Evolutionary conservation across 2,329 filamentous ascomycete species (phyloP).

Genomic region (Canariomyces notabilis): DNA sequence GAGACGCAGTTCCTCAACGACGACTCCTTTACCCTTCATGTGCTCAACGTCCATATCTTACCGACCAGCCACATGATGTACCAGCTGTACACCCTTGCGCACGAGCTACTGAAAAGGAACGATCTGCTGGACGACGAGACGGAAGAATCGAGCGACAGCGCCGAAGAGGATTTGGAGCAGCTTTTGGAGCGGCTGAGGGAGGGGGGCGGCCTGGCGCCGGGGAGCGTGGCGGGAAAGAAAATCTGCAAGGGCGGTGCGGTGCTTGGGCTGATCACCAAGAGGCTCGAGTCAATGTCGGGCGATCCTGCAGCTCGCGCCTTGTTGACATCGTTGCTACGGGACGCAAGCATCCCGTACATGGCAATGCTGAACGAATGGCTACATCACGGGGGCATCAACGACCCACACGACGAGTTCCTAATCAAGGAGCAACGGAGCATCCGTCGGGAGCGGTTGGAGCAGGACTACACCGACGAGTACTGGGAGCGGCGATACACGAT

Average conservation of each 20-base stretch:
- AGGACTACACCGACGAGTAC: slow-evolving; percentile 98
- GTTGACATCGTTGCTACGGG: slow-evolving; percentile 74
- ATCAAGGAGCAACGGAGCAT: slow-evolving; percentile 97
- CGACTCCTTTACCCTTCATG: slow-evolving; percentile 82
- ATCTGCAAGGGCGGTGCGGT: slow-evolving; percentile 96
- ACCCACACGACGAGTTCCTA: slow-evolving; percentile 89
- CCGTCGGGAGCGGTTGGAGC: slow-evolving; percentile 79
- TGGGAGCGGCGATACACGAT: slow-evolving; percentile 98
- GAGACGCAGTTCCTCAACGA: slow-evolving; percentile 91
- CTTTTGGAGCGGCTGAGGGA: slow-evolving; percentile 87
- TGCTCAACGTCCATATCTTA: slow-evolving; percentile 86
- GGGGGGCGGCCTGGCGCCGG: slow-evolving; percentile 74
- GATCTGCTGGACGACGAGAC: slow-evolving; percentile 77
- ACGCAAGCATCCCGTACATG: slow-evolving; percentile 94
- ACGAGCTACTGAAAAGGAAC: slow-evolving; percentile 84
- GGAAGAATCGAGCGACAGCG: slow-evolving; percentile 64
- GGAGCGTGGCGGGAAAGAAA: slow-evolving; percentile 78
- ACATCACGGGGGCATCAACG: slow-evolving; percentile 90
- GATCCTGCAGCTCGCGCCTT: slow-evolving; percentile 82
- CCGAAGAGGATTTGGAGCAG: slow-evolving; percentile 78
- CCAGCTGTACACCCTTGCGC: slow-evolving; percentile 81
- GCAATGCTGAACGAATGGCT: slow-evolving; percentile 98
- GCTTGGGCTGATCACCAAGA: slow-evolving; percentile 78
- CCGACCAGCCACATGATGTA: slow-evolving; percentile 87
- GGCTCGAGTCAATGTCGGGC: slow-evolving; percentile 84